Conservation (phyloP, 1,284 basidiomycete species). For the Taiwanofungus camphoratus region DNA sequence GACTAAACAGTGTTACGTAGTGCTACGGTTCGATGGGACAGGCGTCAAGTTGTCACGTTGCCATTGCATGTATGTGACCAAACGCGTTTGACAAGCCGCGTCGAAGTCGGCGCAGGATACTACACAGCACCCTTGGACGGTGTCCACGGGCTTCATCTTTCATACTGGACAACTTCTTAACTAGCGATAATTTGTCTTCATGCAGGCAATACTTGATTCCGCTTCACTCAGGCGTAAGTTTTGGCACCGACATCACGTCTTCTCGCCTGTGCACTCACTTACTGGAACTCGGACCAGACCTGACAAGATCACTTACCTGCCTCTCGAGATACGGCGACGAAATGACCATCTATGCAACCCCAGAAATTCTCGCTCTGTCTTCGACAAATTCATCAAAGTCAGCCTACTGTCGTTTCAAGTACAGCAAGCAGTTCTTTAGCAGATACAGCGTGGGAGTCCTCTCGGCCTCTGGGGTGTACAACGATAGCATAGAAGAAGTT, state of each 20-base stretch:
- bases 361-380: constrained; percentile 56
- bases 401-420: constrained; percentile 76
- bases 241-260: neutral
- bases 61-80: too few relatives aligned
- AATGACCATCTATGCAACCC: constrained; percentile 57
- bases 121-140: too few relatives aligned
- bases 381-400: constrained; percentile 73
- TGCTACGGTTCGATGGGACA: too few relatives aligned
- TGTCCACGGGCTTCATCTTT: too few relatives aligned
- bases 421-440: constrained; percentile 61
- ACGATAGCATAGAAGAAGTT: constrained; percentile 16
- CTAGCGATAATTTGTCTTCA: constrained; percentile 12
- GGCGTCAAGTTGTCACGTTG: too few relatives aligned
- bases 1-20: too few relatives aligned
- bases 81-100: too few relatives aligned
- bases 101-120: too few relatives aligned
- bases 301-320: constrained; percentile 67
- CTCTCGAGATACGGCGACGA: constrained; percentile 78
- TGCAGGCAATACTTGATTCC: constrained; percentile 46
- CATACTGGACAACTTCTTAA: neutral
- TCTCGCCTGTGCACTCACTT: constrained; percentile 4
- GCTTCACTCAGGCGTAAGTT: constrained; percentile 42
- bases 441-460: constrained; percentile 45
- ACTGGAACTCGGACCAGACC: constrained; percentile 39
- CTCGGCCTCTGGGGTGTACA: constrained; percentile 3